These are phyloP conservation scores for Mrakia frigida DNA, from an alignment of 768 basidiomycete genomes.

Conservation along the genomic window DNA sequence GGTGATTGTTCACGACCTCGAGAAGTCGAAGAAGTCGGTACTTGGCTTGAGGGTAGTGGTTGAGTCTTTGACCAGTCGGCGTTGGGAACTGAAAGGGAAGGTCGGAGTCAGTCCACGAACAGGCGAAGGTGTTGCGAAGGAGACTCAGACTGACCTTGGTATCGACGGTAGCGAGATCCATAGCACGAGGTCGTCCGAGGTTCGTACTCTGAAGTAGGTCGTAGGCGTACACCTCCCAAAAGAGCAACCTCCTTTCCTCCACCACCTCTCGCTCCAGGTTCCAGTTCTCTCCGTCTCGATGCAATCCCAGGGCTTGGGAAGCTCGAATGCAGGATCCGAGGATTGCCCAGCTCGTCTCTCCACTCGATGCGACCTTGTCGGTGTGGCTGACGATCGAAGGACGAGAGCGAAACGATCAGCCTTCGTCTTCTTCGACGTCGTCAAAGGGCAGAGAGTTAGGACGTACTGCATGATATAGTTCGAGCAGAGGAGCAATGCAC, in stretches of 20 bases:
- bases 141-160: neutral
- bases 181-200: neutral
- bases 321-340: neutral
- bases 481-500: neutral
- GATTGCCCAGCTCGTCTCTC: slow-evolving; percentile 6
- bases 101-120: neutral
- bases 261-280: slow-evolving; percentile 15
- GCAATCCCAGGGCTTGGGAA: slow-evolving; percentile 17
- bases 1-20: neutral
- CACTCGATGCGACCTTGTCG: neutral
- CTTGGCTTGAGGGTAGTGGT: slow-evolving; percentile 3
- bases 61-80: neutral
- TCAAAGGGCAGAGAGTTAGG: too few species aligned
- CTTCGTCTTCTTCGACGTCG: too few species aligned
- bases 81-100: neutral
- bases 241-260: slow-evolving; percentile 18
- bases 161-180: neutral
- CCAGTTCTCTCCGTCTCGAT: slow-evolving; percentile 29
- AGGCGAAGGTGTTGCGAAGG: neutral
- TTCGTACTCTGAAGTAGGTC: neutral
- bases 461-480: neutral
- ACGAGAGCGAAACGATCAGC: too few species aligned
- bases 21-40: neutral
- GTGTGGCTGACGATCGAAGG: neutral
- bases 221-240: slow-evolving; percentile 16